Evolutionary conservation across 2,329 filamentous ascomycete species (phyloP), one percentile per base, ranked within the genome.

Genomic region (Phaeosphaeria sp.): DNA sequence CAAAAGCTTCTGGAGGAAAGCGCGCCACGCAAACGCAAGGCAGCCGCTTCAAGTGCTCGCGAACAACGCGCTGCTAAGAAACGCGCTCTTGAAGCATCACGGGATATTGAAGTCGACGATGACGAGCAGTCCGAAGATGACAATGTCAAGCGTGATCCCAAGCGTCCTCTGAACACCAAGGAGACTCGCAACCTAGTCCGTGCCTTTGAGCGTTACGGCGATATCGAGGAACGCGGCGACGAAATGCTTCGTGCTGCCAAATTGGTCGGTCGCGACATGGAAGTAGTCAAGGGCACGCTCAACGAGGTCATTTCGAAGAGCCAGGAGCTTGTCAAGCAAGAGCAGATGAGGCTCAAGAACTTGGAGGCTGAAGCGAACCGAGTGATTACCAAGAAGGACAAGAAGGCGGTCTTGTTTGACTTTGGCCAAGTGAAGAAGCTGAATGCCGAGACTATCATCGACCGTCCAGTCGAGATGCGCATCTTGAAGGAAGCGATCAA

Each of bases 361-460:
- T 76, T 89, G 67, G 91, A 95, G 76, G 87, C 83, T 21, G 82
- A 90, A 62, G 84, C 86, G 0, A 92, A 92, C 72, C 96, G 95
- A 74, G 85, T 88, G 2, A 79, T 96, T 54, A 96, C 94, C 0
- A 97, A 98, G 82, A 99, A 99, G 77, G 95, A 99, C 74, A 92
- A 92, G 78, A 99, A 99, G 78, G 95, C 95, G 0, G 92, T 99
- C 18, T 82, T 99, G 46, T 97, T 99, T 69, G 93, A 98, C 74
- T 97, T 93, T 78, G 89, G 90, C 46, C 92, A 93, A 54, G 90
- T 97, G 50, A 96, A 96, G 78, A 93, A 96, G 68, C 87, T 97
- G 71, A 99, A 99, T 72, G 95, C 95, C 0, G 93, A 97, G 78
- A 98, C 95, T 0, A 90, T 97, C 54, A 87, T 97, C 11, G 94